Evolutionary conservation across 495 filamentous ascomycete genomes (phyloP).

Genomic region (Neurospora sp.): DNA sequence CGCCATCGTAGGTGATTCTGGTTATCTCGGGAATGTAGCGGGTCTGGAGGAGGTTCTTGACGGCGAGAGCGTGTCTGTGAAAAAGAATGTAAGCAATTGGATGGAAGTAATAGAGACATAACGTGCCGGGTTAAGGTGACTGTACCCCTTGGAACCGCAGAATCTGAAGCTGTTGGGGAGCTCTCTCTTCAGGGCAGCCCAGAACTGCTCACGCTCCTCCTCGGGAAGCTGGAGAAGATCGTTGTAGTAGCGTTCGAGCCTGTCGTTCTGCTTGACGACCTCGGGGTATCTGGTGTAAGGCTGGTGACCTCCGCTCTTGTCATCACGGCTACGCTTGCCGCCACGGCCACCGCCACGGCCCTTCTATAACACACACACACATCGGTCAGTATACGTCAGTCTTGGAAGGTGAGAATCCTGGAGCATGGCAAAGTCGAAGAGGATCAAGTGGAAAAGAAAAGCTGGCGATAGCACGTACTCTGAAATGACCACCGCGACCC

Average conservation of each 20-base stretch:
- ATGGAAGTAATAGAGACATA: not conserved
- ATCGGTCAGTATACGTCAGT: not conserved
- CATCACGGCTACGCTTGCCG: constrained; percentile 2
- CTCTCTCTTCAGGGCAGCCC: constrained; percentile 67
- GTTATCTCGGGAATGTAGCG: constrained; percentile 82
- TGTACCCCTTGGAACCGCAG: constrained; percentile 74
- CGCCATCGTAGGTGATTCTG: constrained; percentile 67
- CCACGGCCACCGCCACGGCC: constrained; percentile 10
- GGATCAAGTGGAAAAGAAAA: not conserved
- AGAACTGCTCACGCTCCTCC: constrained; percentile 68
- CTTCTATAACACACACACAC: not conserved
- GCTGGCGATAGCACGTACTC: constrained; percentile 4
- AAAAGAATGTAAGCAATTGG: constrained; percentile 1
- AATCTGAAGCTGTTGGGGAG: constrained; percentile 95
- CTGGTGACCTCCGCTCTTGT: constrained; percentile 9
- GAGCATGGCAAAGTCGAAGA: not conserved
- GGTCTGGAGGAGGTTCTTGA: constrained; percentile 75
- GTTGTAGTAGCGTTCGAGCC: constrained; percentile 78
- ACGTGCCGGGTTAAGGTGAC: constrained; percentile 6
- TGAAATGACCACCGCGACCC: constrained; percentile 7
- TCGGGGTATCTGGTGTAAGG: constrained; percentile 43
- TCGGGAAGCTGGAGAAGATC: constrained; percentile 58
- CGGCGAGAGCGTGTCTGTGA: constrained; percentile 69
- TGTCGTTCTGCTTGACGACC: constrained; percentile 60
- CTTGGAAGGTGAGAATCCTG: not conserved